Base-by-base conservation (phyloP, 1,284 basidiomycete species). In the Sphaerobolus stellatus region DNA sequence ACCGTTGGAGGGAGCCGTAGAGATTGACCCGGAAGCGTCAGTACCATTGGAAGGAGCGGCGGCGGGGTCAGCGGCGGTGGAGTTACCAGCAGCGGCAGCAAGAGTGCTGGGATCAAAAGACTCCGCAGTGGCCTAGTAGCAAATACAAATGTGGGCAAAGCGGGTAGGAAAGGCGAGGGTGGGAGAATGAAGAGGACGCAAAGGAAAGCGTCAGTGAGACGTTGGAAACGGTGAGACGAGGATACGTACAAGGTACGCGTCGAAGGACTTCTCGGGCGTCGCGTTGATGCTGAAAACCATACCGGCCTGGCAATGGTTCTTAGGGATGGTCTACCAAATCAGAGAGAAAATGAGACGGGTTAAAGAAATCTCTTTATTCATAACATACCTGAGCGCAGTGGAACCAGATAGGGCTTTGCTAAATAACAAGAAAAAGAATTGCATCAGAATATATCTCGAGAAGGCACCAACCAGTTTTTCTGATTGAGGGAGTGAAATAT, bases 321-420 rank as follows among this genome's bases (percentile, higher is more conserved):
- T 56, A 49, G 68, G 63, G 54, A 66, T 63, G 8, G 43, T 53
- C 68, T 70, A 47, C 16, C 18, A 36, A 29, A 8, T 20, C 18
- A 54, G 28, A 14, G 22, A 54, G 4, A 1, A 43, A 43, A 29
- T 43, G 25, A 18, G 18, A n/a, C n/a, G n/a, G n/a, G 13, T 8
- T 6, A 47, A 13, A 5, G 9, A 27, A 11, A 2, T 8, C 66
- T 50, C 83, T 84, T 61, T 77, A 43, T 27, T 62, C 11, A n/a
- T n/a, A n/a, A n/a, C n/a, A n/a, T n/a, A 64, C 62, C 65, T 83
- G 74, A 41, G 59, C 64, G 61, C 74, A 76, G 69, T 65, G 74
- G 71, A 75, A 74, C 74, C 74, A 76, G 46, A 72, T 62, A 5
- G 74, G 73, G 1, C 65, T 59, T 14, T 67, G 70, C 63, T 54